Evolutionary conservation across 305 asterid species (phyloP), one percentile per base, ranked within the genome.

Genomic region (Solanum chacoense): DNA sequence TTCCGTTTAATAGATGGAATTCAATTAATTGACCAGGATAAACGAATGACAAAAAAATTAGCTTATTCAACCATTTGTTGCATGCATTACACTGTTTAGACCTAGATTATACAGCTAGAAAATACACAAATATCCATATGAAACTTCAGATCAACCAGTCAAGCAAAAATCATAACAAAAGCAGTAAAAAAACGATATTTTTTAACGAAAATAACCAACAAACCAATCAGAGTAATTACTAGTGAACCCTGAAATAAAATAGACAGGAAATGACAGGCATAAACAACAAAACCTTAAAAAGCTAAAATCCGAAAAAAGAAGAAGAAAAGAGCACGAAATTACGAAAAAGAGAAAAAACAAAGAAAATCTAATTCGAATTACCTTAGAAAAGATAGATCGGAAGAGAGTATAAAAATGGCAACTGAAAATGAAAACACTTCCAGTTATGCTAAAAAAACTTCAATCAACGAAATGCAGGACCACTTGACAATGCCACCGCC

Each of bases 331-430:
- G 83, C 71, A 67, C 24, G n/a, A 42, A 80, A 72, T n/a, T 75
- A 67, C 28, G 28, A 22, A 26, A 45, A 67, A 81, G 18, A 59
- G 72, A 63, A 14, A 13, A 40, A 81, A 18, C 73, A 20, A 26
- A 77, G 80, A 42, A 59, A 77, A 91, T 87, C 89, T 85, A 90
- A 86, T 55, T 83, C 85, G 86, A 42, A 85, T 50, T 74, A 90
- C 94, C 94, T 88, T 80, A 84, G 69, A 85, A 88, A 92, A 88
- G 92, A 79, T 90, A 91, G 92, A 92, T 92, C 94, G 91, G 85
- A 90, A 76, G 80, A 74, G 78, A 84, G 28, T 81, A 31, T 29
- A 84, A 29, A 89, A 91, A 84, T 67, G 90, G 84, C 36, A 36
- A 50, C 89, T 79, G 88, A 73, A 83, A 45, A 50, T 24, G 11